Base-by-base conservation (phyloP, 768 basidiomycete genomes). In the Lentinula aciculospora region DNA sequence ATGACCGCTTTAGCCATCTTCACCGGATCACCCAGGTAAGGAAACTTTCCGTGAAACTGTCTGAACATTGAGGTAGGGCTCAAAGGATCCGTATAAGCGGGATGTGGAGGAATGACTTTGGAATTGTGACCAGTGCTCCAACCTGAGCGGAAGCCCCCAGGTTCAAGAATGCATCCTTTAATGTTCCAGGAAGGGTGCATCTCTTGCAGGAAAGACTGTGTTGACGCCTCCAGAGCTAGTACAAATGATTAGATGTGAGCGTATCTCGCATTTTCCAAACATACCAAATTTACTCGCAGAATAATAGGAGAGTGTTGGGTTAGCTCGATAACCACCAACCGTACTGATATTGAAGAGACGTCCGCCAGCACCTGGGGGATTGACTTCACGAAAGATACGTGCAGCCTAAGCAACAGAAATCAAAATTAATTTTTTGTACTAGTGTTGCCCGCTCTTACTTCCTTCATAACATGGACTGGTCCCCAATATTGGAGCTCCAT, bases 401-500 rank as follows among this genome's bases (percentile, higher is more conserved):
- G 36, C 51, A n/a, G 53, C 53, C 58, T 59, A 13, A 32, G 39
- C 13, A 37, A 13, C 7, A 15, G 37, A 39, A 25, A 28, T 49
- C 7, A 29, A 28, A 31, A 36, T 25, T 0, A 21, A 19, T 15
- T 28, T 13, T n/a, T 42, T 45, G 10, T 28, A 15, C 12, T 27
- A 7, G 8, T 28, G n/a, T 54, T 15, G 21, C 7, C 28, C 15
- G 12, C 4, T 8, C 63, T 50, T 23, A 73, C 76, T 67, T 73
- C 66, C 55, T 61, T 71, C 32, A 65, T 70, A 46, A 80, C 67
- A 51, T 73, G 61, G 4, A 71, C 76, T 0, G 76, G 72, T 0
- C 74, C 78, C 75, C 78, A 78, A 56, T 79, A 80, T 53, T 73
- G 67, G 36, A 73, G 68, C 53, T 79, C 78, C 36, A 80, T 72